Evolutionary conservation across 2,329 filamentous ascomycete genomes (phyloP).

Genomic region (Neoarthrinium moseri): DNA sequence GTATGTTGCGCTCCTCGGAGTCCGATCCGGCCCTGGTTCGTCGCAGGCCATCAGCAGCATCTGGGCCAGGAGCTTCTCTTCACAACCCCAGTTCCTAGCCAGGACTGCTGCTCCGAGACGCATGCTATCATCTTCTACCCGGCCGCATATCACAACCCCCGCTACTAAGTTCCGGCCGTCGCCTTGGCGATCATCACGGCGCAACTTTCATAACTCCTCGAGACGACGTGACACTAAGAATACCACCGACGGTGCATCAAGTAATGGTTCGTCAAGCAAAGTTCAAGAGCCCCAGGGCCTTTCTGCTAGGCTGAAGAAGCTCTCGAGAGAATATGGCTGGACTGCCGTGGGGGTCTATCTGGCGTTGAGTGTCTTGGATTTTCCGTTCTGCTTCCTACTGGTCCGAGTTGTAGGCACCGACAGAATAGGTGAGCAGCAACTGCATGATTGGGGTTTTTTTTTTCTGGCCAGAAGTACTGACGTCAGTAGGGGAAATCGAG

Average conservation of each 20-base stretch:
- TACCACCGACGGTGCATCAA: not conserved
- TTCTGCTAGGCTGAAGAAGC: constrained; percentile 72
- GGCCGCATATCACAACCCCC: not conserved
- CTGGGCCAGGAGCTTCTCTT: not conserved
- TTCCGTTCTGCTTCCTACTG: constrained; percentile 91
- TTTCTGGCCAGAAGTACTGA: constrained; percentile 4
- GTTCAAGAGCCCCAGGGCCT: constrained; percentile 41
- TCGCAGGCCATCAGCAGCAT: not conserved
- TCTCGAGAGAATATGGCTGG: constrained; percentile 94
- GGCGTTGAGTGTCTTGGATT: constrained; percentile 78
- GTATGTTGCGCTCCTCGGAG: constrained; percentile 3
- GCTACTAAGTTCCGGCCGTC: not conserved
- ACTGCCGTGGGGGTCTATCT: constrained; percentile 90
- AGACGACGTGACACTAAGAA: constrained; percentile 4
- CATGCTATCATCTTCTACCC: not conserved
- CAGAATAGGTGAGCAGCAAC: constrained; percentile 65
- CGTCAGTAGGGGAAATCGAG: constrained; percentile 55
- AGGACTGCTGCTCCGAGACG: not conserved
- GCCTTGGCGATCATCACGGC: not conserved
- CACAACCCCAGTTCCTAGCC: not conserved
- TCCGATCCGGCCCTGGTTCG: not conserved
- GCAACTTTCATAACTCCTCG: constrained; percentile 10
- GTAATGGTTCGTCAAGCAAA: not conserved
- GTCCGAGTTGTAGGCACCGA: constrained; percentile 84
- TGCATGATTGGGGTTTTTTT: constrained; percentile 1